phyloP scores from a whole-genome alignment of 2,329 filamentous ascomycete genomes.

The Stagonosporopsis chrysanthemi region DNA sequence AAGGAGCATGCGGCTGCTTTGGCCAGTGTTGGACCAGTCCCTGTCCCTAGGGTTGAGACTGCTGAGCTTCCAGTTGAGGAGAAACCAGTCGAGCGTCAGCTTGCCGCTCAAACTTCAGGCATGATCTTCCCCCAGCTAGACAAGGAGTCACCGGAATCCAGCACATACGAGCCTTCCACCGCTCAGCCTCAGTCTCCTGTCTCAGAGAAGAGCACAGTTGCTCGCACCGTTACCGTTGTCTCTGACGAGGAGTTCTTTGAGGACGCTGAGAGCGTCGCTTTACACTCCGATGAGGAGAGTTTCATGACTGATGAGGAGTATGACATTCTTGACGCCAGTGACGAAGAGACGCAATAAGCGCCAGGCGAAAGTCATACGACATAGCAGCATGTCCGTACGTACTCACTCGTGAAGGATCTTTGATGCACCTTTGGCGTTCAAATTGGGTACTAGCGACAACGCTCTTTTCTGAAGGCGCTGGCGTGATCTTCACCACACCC shows the following conservation, averaged over 20 bases:
- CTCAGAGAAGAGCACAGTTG: constrained; percentile 40
- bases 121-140: constrained; percentile 98
- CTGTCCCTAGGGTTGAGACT: constrained; percentile 32
- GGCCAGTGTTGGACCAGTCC: constrained; percentile 33
- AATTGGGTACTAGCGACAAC: constrained; percentile 29
- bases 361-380: not conserved
- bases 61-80: constrained; percentile 47
- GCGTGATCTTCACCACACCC: constrained; percentile 24
- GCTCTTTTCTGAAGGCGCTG: constrained; percentile 29
- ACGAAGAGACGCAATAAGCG: constrained; percentile 69
- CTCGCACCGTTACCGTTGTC: constrained; percentile 46
- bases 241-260: constrained; percentile 63
- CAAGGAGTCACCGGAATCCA: constrained; percentile 86
- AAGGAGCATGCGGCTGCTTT: constrained; percentile 44
- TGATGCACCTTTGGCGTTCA: constrained; percentile 16
- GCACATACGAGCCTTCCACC: constrained; percentile 68
- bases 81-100: constrained; percentile 27
- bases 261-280: constrained; percentile 65
- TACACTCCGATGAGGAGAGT: constrained; percentile 68
- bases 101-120: constrained; percentile 52
- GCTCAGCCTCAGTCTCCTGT: constrained; percentile 34
- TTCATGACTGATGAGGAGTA: constrained; percentile 99
- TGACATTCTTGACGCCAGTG: constrained; percentile 93
- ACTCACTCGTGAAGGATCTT: constrained; percentile 1
- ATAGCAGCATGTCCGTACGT: constrained; percentile 3